Evolutionary conservation across 2,329 filamentous ascomycete genomes (phyloP), one percentile per base, ranked within the genome.

Genomic region (Pleoardoris graminearum): DNA sequence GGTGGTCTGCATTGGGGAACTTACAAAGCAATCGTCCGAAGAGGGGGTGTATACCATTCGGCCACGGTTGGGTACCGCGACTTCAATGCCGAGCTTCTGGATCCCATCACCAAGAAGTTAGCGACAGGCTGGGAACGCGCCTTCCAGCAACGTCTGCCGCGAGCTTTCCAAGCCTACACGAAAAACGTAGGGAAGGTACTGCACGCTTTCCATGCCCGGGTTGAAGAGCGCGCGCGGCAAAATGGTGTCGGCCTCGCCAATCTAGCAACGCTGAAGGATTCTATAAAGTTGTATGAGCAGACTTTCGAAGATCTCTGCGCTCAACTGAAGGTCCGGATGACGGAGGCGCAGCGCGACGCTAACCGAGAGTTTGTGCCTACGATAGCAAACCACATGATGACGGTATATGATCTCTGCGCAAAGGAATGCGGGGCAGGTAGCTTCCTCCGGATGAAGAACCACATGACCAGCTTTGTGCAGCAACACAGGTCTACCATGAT

Each of bases 11-110:
- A 65, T 29, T 85, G 73, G 70, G 22, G 69, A 2, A 85, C 83
- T 0, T 86, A 85, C 59, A 82, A 79, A 65, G 84, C 84, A 8
- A 76, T 80, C 2, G 80, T 80, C 45, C 73, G 80, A 35, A 75
- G 82, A 38, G 60, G 77, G 48, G 83, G 81, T 4, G 73, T 75
- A 2, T 84, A 70, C 58, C 60, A 67, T 2, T 76, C 76, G 45
- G 33, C 52, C 4, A 46, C 49, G 12, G 62, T 68, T 27, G 77
- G 77, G 22, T 52, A 59, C 7, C 73, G 72, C 45, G 73, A 78
- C 53, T 77, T 77, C 62, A 77, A 77, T 51, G 57, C 59, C 1
- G 68, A 78, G 53, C 62, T 76, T 68, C 50, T 60, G 49, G 27
- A 19, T 21, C 35, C 17, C 16, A 10, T 17, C 8, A 22, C 17